A percentile compares a stretch with the other conserved stretches of the same genome.
Evolutionary conservation across 1,139 yeast species (phyloP).

Genomic region (Diutina pseudorugosa): DNA sequence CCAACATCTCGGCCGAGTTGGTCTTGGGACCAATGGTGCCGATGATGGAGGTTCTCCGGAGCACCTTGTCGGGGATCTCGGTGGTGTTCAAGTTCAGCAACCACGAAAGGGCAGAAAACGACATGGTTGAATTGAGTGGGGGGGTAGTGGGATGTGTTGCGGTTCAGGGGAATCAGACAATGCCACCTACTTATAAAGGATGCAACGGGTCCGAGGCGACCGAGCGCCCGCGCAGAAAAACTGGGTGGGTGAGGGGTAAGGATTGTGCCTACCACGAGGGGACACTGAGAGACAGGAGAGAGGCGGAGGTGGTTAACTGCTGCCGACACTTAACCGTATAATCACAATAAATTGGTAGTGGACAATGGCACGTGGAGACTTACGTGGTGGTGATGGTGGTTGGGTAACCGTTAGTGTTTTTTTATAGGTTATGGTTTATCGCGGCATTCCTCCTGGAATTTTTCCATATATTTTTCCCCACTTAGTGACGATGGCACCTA

Average conservation of each 20-base stretch:
- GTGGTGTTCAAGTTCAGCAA: slow-evolving; percentile 69
- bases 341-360: too few relatives aligned
- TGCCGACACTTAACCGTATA: background rate
- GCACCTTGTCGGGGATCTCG: slow-evolving; percentile 69
- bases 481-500: too few relatives aligned
- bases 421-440: too few relatives aligned
- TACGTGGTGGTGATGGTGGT: too few relatives aligned
- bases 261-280: background rate
- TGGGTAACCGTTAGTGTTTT: too few relatives aligned
- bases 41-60: slow-evolving; percentile 92
- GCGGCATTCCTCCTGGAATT: too few relatives aligned
- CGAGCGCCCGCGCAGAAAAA: background rate
- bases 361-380: too few relatives aligned
- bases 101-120: slow-evolving; percentile 43
- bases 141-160: too few relatives aligned
- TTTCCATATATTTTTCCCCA: too few relatives aligned
- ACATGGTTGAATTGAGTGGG: too few relatives aligned
- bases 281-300: too few relatives aligned
- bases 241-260: background rate
- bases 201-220: background rate
- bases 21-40: slow-evolving; percentile 99
- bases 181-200: background rate
- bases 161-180: background rate
- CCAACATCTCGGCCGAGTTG: slow-evolving; percentile 76
- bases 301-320: background rate